phyloP scores from a whole-genome alignment of 2,329 filamentous ascomycete genomes.

The Ophiostoma novo-ulmi region DNA sequence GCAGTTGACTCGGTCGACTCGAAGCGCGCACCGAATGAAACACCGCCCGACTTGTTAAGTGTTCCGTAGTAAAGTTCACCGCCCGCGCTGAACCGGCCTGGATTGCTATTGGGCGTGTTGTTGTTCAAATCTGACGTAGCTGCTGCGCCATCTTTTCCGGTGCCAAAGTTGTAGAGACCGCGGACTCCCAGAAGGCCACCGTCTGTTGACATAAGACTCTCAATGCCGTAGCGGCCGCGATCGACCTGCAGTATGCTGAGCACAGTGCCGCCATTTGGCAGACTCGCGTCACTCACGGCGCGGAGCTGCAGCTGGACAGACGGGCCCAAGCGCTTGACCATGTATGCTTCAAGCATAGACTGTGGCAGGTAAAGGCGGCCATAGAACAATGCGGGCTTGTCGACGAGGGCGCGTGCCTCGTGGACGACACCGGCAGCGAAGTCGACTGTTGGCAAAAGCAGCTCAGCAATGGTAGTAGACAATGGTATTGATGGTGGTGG shows the following conservation, averaged over 20 bases:
- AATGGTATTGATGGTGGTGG: slow-evolving; percentile 13
- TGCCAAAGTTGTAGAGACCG: slow-evolving; percentile 91
- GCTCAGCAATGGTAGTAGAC: slow-evolving; percentile 14
- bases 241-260: slow-evolving; percentile 75
- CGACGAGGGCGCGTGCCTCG: slow-evolving; percentile 27
- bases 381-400: slow-evolving; percentile 54
- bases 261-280: slow-evolving; percentile 71
- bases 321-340: slow-evolving; percentile 71
- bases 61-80: slow-evolving; percentile 94
- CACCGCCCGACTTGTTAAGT: slow-evolving; percentile 86
- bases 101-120: slow-evolving; percentile 43
- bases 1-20: slow-evolving; percentile 50
- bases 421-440: slow-evolving; percentile 25
- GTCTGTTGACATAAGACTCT: slow-evolving; percentile 88
- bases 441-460: slow-evolving; percentile 24
- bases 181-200: slow-evolving; percentile 81
- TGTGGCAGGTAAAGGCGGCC: slow-evolving; percentile 76
- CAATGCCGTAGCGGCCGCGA: slow-evolving; percentile 77
- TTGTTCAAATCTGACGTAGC: no score
- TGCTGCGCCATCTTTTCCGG: slow-evolving; percentile 30
- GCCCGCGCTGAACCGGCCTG: slow-evolving; percentile 79
- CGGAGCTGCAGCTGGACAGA: slow-evolving; percentile 75
- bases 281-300: slow-evolving; percentile 64
- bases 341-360: slow-evolving; percentile 79
- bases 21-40: slow-evolving; percentile 84